Base-by-base conservation (phyloP, 306 rosid species). In the Castanea sativa region DNA sequence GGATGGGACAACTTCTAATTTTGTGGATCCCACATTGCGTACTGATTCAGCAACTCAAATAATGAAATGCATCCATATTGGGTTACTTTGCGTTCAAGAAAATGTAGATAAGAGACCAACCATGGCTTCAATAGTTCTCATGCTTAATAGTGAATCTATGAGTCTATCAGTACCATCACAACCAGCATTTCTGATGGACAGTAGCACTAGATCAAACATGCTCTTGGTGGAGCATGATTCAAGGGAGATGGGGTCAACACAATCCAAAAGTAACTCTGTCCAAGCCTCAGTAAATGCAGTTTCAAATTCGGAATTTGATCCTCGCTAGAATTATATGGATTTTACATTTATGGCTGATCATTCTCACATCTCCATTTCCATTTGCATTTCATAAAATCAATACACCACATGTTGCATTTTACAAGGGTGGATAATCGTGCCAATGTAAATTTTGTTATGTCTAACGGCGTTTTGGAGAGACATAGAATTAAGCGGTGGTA, bases 21-120 rank as follows among this genome's bases (percentile, higher is more conserved):
- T 59, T 59, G 15, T 23, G 4, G 65, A 59, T 21, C 1, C 65
- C 32, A 7, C 13, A 10, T 8, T 59, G 3, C n/a, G 69, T 55
- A 56, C 3, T 21, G 33, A 67, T 12, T 45, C 68, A 1, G 11
- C 41, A 6, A 18, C 5, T 45, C 43, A 41, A 25, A 55, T 55
- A 10, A 12, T 83, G 56, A 86, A 78, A 79, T 86, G 82, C 51
- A 53, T 83, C 33, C 81, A 76, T 43, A 77, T 85, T 20, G 80
- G 74, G 6, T 23, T 80, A 67, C 20, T 73, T 4, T 74, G 83
- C 6, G 74, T 81, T 23, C 84, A 84, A 59, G 71, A 80, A n/a
- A 73, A 78, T 15, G 29, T 13, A 49, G 32, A 1, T 5, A 4
- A 33, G 8, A 65, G 83, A 52, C 86, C 80, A 16, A 71, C 81